Conservation (phyloP, 495 filamentous ascomycete species). For the Thozetella sp. region DNA sequence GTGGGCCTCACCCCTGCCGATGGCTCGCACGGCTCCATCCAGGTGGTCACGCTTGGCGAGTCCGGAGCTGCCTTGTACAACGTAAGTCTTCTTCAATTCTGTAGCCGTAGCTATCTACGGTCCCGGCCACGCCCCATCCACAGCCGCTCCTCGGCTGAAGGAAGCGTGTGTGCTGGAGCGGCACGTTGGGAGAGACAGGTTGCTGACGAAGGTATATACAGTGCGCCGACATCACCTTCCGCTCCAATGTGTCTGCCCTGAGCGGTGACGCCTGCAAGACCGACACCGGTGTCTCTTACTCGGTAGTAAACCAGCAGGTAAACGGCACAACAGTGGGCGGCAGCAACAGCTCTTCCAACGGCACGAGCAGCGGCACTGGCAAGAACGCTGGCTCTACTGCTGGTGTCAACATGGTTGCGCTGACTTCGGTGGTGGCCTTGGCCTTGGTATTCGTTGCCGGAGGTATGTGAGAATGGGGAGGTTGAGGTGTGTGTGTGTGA, state of each 20-base stretch:
- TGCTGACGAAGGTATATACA: slow-evolving; percentile 20
- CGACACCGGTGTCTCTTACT: slow-evolving; percentile 31
- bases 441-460: slow-evolving; percentile 51
- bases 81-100: slow-evolving; percentile 37
- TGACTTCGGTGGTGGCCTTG: slow-evolving; percentile 55
- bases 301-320: slow-evolving; percentile 13
- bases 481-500: neutral
- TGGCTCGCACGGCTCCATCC: slow-evolving; percentile 52
- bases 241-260: slow-evolving; percentile 37
- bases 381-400: slow-evolving; percentile 10
- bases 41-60: slow-evolving; percentile 55
- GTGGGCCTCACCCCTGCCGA: slow-evolving; percentile 40
- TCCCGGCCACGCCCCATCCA: no score
- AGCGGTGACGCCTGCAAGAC: slow-evolving; percentile 48
- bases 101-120: no score
- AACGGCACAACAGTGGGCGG: slow-evolving; percentile 8
- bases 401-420: slow-evolving; percentile 27
- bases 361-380: slow-evolving; percentile 4
- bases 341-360: slow-evolving; percentile 8
- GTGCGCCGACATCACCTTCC: slow-evolving; percentile 68
- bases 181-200: neutral
- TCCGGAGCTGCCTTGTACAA: slow-evolving; percentile 61
- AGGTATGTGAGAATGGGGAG: slow-evolving; percentile 12
- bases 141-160: no score
- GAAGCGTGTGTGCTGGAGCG: no score